Conservation (phyloP, 2,329 filamentous ascomycete species). For the Tolypocladium capitatum region DNA sequence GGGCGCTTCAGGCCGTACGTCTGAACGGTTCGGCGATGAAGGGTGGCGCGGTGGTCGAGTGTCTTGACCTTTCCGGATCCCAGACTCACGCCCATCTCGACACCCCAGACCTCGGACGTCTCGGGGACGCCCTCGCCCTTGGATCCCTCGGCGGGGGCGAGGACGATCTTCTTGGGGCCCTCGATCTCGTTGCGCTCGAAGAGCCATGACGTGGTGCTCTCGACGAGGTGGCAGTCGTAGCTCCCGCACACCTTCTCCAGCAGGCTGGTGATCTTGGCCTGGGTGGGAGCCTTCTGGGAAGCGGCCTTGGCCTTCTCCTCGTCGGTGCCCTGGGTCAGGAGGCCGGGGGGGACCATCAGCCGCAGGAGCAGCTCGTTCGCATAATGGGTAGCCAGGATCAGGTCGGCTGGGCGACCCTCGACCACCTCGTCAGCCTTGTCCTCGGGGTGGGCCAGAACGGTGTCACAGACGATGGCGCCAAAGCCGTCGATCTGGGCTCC, state of each 20-base stretch:
- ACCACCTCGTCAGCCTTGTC: slow-evolving; percentile 50
- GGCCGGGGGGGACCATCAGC: slow-evolving; percentile 80
- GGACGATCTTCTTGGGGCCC: slow-evolving; percentile 92
- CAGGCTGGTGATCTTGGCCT: slow-evolving; percentile 73
- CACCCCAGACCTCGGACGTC: slow-evolving; percentile 90
- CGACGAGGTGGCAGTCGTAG: slow-evolving; percentile 85
- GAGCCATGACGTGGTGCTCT: slow-evolving; percentile 95
- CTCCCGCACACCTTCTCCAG: slow-evolving; percentile 84
- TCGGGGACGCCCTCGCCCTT: slow-evolving; percentile 86
- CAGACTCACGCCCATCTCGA: slow-evolving; percentile 86
- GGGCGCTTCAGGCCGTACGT: slow-evolving; percentile 91
- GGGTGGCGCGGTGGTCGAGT: slow-evolving; percentile 72
- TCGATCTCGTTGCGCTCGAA: slow-evolving; percentile 98
- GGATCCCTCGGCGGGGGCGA: slow-evolving; percentile 71
- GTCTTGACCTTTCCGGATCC: slow-evolving; percentile 92
- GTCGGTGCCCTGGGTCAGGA: slow-evolving; percentile 69
- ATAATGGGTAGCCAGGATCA: slow-evolving; percentile 84
- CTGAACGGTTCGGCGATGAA: slow-evolving; percentile 84
- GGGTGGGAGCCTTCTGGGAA: slow-evolving; percentile 67
- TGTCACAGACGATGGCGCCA: slow-evolving; percentile 91
- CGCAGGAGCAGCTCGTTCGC: slow-evolving; percentile 90
- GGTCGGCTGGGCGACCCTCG: slow-evolving; percentile 68
- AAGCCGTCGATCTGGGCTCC: slow-evolving; percentile 97
- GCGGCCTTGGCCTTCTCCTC: slow-evolving; percentile 93
- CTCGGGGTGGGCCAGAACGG: slow-evolving; percentile 57